Base-by-base conservation (phyloP, 2,329 filamentous ascomycete species). In the Phialocephala subalpina region DNA sequence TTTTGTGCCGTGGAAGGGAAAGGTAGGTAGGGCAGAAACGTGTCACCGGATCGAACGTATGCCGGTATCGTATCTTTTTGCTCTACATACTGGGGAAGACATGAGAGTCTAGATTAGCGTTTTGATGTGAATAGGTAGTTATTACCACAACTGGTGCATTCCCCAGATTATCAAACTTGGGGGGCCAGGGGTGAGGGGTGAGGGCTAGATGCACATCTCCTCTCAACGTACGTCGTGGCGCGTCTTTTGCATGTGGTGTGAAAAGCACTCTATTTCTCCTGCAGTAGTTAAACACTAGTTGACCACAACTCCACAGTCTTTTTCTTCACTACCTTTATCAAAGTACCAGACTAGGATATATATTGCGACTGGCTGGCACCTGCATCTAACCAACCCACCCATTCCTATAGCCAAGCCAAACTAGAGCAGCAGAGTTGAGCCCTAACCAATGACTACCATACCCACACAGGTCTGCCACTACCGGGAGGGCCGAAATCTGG, bases 401-500 rank as follows among this genome's bases (percentile, higher is more conserved):
- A 42, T 42, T 33, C 38, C 5, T 42, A 42, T 14, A 42, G 38
- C 38, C 45, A 20, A 49, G 16, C 9, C 45, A 25, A 49, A 12
- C 45, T 49, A 49, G n/a, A 49, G 40, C 4, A 33, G 29, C 29
- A 33, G 12, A 42, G n/a, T 20, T 49, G n/a, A 49, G n/a, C 45
- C 45, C 45, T 18, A 45, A 18, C 42, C 42, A n/a, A 45, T 45
- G 6, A n/a, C 6, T 22, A 49, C 45, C 6, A 3, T 42, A 42
- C 45, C 45, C 2, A 20, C 16, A 14, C n/a, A 25, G 2, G 20
- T 5, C 7, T 22, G 16, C 33, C 55, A 14, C 55, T 63, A 58
- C 60, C 64, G 58, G 57, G n/a, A 25, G 25, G 56, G 45, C 60
- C 66, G 60, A 65, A 67, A 65, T 63, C 66, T 63, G 66, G 66